Evolutionary conservation across 2,329 filamentous ascomycete genomes (phyloP).

Genomic region (Kalaharituber pfeilii): DNA sequence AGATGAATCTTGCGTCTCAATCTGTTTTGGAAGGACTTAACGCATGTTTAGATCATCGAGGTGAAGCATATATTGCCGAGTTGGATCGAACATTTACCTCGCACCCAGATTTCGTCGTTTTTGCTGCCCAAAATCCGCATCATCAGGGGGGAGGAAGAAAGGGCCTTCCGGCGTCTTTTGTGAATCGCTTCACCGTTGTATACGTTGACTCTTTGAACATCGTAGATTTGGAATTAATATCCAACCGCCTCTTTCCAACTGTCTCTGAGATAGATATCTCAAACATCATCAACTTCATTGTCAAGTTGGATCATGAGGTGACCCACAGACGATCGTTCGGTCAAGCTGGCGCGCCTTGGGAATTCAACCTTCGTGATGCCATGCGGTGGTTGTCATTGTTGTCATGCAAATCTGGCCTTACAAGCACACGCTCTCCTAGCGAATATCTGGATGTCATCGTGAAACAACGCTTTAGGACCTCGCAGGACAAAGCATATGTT

Average conservation of each 20-base stretch:
- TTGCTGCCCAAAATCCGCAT: conserved; percentile 94
- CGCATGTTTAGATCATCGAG: conserved; percentile 87
- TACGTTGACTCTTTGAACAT: conserved; percentile 81
- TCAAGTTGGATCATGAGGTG: conserved; percentile 56
- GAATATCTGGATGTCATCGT: conserved; percentile 74
- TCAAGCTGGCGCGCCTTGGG: conserved; percentile 61
- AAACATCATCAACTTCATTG: conserved; percentile 63
- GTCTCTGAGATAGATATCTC: conserved; percentile 43
- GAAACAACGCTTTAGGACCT: conserved; percentile 66
- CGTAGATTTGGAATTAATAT: conserved; percentile 68
- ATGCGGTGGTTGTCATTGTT: conserved; percentile 80
- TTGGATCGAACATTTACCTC: conserved; percentile 84
- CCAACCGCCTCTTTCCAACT: conserved; percentile 53
- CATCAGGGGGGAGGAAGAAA: conserved; percentile 93
- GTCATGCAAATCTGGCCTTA: conserved; percentile 47
- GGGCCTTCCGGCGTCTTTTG: conserved; percentile 84
- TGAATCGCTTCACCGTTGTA: conserved; percentile 94
- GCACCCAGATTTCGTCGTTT: conserved; percentile 79
- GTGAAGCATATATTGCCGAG: conserved; percentile 88
- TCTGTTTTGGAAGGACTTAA: conserved; percentile 93
- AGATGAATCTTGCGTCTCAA: conserved; percentile 97
- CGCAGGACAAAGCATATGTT: conserved; percentile 48
- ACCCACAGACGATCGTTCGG: conserved; percentile 37
- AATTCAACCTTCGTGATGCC: conserved; percentile 63
- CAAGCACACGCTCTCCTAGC: conserved; percentile 14